Conservation (phyloP, 176 grass and related monocot species). For the Oryza meyeriana region DNA sequence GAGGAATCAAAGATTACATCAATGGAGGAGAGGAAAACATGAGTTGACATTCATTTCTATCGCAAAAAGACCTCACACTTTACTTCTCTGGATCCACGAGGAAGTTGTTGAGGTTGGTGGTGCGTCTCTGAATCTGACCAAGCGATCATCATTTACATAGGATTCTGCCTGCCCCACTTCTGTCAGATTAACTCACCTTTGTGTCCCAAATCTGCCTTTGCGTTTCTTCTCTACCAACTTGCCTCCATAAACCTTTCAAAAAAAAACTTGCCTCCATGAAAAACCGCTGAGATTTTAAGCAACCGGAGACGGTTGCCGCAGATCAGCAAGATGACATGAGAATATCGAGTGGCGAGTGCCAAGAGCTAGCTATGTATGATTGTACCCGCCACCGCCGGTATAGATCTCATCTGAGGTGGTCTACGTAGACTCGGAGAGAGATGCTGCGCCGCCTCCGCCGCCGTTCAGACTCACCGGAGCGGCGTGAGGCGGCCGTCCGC, state of each 20-base stretch:
- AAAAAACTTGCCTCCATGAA: neutral
- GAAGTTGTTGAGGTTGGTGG: neutral
- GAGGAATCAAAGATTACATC: neutral
- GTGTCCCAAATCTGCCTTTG: neutral
- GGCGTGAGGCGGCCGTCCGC: too few relatives aligned
- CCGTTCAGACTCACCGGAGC: too few relatives aligned
- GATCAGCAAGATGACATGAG: neutral
- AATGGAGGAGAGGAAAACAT: neutral
- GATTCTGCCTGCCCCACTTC: neutral
- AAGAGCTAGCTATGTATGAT: too few relatives aligned
- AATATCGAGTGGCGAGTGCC: too few relatives aligned
- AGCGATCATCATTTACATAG: neutral
- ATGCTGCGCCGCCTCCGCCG: too few relatives aligned
- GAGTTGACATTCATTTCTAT: neutral
- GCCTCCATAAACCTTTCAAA: neutral
- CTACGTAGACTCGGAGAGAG: too few relatives aligned
- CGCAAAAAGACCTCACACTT: neutral
- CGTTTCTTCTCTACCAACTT: neutral
- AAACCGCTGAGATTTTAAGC: neutral
- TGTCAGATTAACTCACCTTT: neutral
- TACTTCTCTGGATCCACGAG: neutral
- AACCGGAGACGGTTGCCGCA: neutral
- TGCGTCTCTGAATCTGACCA: neutral
- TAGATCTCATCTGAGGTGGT: too few relatives aligned
- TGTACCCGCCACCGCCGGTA: too few relatives aligned